These are phyloP conservation scores for Biscogniauxia marginata DNA, from an alignment of 2,329 filamentous ascomycete species.

Conservation along the genomic window DNA sequence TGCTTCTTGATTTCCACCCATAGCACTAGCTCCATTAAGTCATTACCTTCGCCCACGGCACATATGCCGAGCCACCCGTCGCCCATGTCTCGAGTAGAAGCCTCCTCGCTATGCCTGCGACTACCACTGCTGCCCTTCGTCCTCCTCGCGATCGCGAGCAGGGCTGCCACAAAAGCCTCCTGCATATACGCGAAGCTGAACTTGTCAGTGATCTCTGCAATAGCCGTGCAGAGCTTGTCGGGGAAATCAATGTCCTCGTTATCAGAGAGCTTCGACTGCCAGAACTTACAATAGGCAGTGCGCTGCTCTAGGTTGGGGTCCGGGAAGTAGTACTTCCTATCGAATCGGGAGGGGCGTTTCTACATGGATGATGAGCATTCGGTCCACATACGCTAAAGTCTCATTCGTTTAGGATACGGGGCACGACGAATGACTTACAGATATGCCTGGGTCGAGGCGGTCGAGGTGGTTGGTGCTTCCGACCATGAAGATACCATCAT, in stretches of 20 bases:
- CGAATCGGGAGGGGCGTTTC: conserved; percentile 66
- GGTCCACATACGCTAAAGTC: too few relatives aligned
- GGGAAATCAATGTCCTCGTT: conserved; percentile 62
- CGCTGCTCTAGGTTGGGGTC: conserved; percentile 55
- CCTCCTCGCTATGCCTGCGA: conserved; percentile 27
- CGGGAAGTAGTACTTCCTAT: conserved; percentile 65
- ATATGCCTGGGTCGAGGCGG: conserved; percentile 63
- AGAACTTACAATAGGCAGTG: conserved; percentile 60
- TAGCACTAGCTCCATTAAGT: conserved; percentile 50
- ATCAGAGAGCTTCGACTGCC: conserved; percentile 55
- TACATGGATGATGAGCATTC: conserved; percentile 26
- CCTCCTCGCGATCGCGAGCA: conserved; percentile 55
- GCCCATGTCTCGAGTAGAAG: conserved; percentile 29
- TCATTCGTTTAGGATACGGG: not conserved
- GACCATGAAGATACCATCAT: conserved; percentile 70
- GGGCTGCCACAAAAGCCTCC: conserved; percentile 64
- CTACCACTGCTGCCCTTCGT: conserved; percentile 15
- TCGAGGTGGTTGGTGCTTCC: conserved; percentile 67
- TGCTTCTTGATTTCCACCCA: conserved; percentile 65
- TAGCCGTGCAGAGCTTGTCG: conserved; percentile 53
- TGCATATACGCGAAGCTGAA: conserved; percentile 72
- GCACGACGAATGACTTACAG: conserved; percentile 35
- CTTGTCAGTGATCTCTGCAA: conserved; percentile 61
- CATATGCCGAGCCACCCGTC: conserved; percentile 40
- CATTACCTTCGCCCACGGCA: conserved; percentile 20